phyloP scores from a whole-genome alignment of 441 rosid species.

The Lagerstroemia fauriei region DNA sequence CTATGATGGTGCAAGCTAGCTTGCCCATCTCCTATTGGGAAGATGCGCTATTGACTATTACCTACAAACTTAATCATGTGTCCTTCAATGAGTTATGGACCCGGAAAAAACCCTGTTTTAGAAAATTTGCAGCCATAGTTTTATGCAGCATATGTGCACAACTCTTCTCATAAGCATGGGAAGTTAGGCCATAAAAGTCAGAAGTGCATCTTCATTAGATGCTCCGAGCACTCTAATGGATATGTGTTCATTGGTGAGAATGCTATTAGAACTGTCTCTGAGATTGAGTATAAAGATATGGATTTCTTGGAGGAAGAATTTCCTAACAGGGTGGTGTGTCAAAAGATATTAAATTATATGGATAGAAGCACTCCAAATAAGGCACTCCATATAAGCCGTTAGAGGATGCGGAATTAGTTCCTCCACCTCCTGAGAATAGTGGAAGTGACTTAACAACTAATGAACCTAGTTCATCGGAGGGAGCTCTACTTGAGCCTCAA shows the following conservation, averaged over 20 bases:
- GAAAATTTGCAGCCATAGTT: too few relatives aligned
- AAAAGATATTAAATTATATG: too few relatives aligned
- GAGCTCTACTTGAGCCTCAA: background rate
- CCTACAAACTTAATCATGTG: too few relatives aligned
- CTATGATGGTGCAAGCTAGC: too few relatives aligned
- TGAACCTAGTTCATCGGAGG: background rate
- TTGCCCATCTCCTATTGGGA: too few relatives aligned
- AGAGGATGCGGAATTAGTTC: background rate
- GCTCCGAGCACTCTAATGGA: slow-evolving; percentile 10
- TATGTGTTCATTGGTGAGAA: slow-evolving; percentile 14
- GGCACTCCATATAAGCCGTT: background rate
- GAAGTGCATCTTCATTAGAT: too few relatives aligned
- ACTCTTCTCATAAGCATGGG: too few relatives aligned
- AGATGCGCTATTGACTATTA: too few relatives aligned
- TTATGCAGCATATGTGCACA: too few relatives aligned
- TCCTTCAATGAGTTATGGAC: too few relatives aligned
- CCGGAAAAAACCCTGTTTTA: too few relatives aligned
- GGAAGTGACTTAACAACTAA: background rate
- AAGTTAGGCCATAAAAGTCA: background rate
- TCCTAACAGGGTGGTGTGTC: background rate
- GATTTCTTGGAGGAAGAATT: too few relatives aligned
- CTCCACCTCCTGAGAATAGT: background rate
- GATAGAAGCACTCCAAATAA: background rate
- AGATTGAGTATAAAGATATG: background rate
- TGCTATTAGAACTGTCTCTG: background rate